Evolutionary conservation across 1,284 basidiomycete species (phyloP), one percentile per base, ranked within the genome.

Genomic region (Sphaerobolus stellatus): DNA sequence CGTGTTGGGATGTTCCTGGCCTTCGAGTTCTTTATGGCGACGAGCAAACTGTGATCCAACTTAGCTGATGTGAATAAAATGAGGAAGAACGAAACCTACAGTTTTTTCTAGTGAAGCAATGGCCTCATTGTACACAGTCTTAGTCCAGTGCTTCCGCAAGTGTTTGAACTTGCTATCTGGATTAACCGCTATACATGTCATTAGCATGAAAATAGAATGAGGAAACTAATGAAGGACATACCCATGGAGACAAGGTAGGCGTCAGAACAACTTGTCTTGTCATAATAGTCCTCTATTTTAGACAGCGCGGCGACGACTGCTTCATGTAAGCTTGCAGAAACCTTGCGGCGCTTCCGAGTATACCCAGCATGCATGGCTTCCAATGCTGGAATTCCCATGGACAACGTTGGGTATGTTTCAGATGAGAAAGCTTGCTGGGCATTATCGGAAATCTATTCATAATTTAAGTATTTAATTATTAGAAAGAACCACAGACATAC

Each of bases 341-440:
- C 9, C 18, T 28, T 30, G 28, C 28, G 9, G 24, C 22, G 34
- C 8, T 60, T 48, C 2, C 40, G 50, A 4, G 52, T 60, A 72
- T 70, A 75, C 18, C 64, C 64, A 22, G 57, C 57, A 50, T 71
- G 63, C 3, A 74, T 62, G 0, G 59, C 61, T 57, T 74, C 68
- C 20, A 75, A 61, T 2, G 70, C 67, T 0, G 72, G 71, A 28
- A 75, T 59, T 0, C 61, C 71, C 24, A 61, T 54, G 47, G 69
- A 62, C 3, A 76, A 65, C 1, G 66, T 66, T 3, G 66, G 61
- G 5, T 52, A 49, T 2, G 57, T 56, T 5, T 74, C 71, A 3
- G 70, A 68, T 4, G 71, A 76, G 56, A 76, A 76, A 0, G 64
- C 59, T n/a, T 76, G 75, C 52, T 76, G 74, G 0, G 68, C 67